These are phyloP conservation scores for Ustilago nuda DNA, from an alignment of 1,284 basidiomycete species.

Conservation along the genomic window DNA sequence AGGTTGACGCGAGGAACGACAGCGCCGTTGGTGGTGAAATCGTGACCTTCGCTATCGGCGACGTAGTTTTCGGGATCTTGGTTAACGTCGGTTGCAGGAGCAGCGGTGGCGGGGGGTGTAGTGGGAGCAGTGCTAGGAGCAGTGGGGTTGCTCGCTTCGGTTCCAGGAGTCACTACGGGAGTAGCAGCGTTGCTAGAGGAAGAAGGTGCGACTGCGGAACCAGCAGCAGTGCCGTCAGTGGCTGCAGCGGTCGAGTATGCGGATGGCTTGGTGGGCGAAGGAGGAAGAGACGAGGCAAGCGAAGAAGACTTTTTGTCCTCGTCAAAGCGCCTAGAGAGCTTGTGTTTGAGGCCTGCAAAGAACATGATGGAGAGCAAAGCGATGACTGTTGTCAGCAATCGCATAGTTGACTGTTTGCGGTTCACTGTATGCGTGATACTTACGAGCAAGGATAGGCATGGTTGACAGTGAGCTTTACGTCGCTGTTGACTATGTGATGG, in stretches of 20 bases:
- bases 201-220: slow-evolving; percentile 2
- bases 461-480: slow-evolving; percentile 3
- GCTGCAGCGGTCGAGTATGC: slow-evolving; percentile 20
- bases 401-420: background rate
- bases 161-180: slow-evolving; percentile 3
- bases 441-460: slow-evolving; percentile 42
- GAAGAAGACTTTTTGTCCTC: slow-evolving; percentile 31
- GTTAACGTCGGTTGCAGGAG: slow-evolving; percentile 10
- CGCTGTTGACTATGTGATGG: background rate
- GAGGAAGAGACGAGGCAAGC: slow-evolving; percentile 36
- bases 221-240: slow-evolving; percentile 11
- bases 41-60: slow-evolving; percentile 27
- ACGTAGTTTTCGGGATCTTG: background rate
- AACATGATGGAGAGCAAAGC: background rate
- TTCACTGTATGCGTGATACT: slow-evolving; percentile 3
- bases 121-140: slow-evolving; percentile 14
- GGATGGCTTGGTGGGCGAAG: slow-evolving; percentile 40
- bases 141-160: background rate
- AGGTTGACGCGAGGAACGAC: slow-evolving; percentile 45
- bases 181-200: slow-evolving; percentile 12
- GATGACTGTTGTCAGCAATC: background rate
- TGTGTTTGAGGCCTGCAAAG: slow-evolving; percentile 43
- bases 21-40: slow-evolving; percentile 40
- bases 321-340: slow-evolving; percentile 41
- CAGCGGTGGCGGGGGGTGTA: slow-evolving; percentile 13